Conservation (phyloP, 108 stramenopile genomes). For the Cyclotella atomus region DNA sequence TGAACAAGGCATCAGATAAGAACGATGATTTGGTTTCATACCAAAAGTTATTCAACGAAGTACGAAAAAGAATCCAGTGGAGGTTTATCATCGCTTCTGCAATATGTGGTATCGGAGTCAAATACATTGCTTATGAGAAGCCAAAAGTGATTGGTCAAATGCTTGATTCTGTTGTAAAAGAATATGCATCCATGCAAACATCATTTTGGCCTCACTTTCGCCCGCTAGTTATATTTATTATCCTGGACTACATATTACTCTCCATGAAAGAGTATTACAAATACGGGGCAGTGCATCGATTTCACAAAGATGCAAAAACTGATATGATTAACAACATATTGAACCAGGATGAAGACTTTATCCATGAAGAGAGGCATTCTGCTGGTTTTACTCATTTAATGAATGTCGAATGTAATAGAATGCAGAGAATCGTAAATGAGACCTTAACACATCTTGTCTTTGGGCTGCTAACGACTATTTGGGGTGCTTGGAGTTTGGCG, state of each 20-base stretch:
- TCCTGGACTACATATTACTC: slow-evolving; percentile 23
- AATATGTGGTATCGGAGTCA: slow-evolving; percentile 5
- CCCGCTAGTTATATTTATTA: slow-evolving; percentile 7
- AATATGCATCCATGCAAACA: slow-evolving; percentile 6
- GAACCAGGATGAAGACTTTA: slow-evolving; percentile 16
- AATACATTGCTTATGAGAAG: slow-evolving; percentile 20
- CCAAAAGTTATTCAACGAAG: background rate
- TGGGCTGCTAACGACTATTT: background rate
- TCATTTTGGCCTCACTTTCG: slow-evolving; percentile 21
- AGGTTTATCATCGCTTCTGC: slow-evolving; percentile 3
- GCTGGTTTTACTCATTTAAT: slow-evolving; percentile 21
- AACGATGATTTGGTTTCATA: background rate
- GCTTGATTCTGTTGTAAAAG: slow-evolving; percentile 11
- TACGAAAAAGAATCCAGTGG: slow-evolving; percentile 19
- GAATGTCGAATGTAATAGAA: slow-evolving; percentile 18
- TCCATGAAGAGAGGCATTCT: slow-evolving; percentile 13
- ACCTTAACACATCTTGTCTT: background rate
- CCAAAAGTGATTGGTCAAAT: slow-evolving; percentile 22
- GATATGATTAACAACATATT: slow-evolving; percentile 23
- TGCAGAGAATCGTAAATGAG: slow-evolving; percentile 20
- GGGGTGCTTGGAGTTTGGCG: background rate
- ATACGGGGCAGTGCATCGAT: slow-evolving; percentile 19
- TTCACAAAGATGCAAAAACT: slow-evolving; percentile 2
- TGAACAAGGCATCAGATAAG: background rate
- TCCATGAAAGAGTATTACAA: slow-evolving; percentile 18